A percentile compares a stretch with the other conserved stretches of the same genome.
Evolutionary conservation across 441 rosid species (phyloP).

Genomic region (Flueggea neowawraea): DNA sequence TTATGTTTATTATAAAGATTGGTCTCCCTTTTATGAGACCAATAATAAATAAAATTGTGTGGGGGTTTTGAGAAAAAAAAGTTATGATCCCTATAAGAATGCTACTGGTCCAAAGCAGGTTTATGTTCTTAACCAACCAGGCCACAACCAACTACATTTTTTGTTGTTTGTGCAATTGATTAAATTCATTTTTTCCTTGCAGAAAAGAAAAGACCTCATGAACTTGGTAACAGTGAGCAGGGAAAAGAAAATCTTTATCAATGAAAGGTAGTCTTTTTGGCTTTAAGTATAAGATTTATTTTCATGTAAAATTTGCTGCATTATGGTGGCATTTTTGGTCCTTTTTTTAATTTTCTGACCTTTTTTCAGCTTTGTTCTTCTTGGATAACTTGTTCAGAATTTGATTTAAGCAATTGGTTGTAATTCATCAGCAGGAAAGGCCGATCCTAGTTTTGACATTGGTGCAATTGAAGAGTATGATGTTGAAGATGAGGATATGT

Average conservation of each 20-base stretch:
- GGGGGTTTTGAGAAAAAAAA: too few species aligned
- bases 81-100: slow-evolving; percentile 90
- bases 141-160: slow-evolving; percentile 9
- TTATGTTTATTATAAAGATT: too few species aligned
- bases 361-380: neutral
- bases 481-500: slow-evolving; percentile 97
- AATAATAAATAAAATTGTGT: too few species aligned
- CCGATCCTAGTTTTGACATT: slow-evolving; percentile 96
- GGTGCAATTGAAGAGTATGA: slow-evolving; percentile 98
- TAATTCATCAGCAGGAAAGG: slow-evolving; percentile 80
- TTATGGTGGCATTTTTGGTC: slow-evolving; percentile 1
- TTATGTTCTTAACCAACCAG: slow-evolving; percentile 19
- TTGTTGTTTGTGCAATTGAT: slow-evolving; percentile 10
- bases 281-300: slow-evolving; percentile 61
- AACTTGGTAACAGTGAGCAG: slow-evolving; percentile 23
- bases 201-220: slow-evolving; percentile 70
- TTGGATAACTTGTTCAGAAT: neutral
- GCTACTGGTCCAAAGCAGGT: slow-evolving; percentile 80
- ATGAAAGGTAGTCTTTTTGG: slow-evolving; percentile 73
- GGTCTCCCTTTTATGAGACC: too few species aligned
- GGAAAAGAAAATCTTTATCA: slow-evolving; percentile 23
- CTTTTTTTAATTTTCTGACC: slow-evolving; percentile 8
- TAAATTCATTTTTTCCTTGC: slow-evolving; percentile 11
- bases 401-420: slow-evolving; percentile 25
- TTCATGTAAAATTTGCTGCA: slow-evolving; percentile 8